Base-by-base conservation (phyloP, 129 eudicot genomes). In the Kitagawia praeruptora region DNA sequence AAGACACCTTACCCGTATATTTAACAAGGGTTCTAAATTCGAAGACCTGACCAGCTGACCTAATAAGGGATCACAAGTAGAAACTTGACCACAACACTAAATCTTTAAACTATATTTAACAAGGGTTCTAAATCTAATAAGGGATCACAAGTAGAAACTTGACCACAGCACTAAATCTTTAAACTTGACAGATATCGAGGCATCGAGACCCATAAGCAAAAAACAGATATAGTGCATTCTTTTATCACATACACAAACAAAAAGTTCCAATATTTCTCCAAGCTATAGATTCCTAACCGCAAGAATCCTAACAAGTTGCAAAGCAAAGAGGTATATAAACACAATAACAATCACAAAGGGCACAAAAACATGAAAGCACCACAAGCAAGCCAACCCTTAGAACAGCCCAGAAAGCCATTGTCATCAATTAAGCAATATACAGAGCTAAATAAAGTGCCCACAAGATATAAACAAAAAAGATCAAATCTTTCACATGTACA, bases 401-500 rank as follows among this genome's bases (percentile, higher is more conserved):
- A 77, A 48, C 25, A 38, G 48, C 51, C 70, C 6, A 12, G 39
- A 21, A 79, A 61, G 4, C 19, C 74, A 71, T 53, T 19, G 25
- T 18, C 19, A 46, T 11, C n/a, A 37, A 18, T 23, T 8, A 31
- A n/a, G 23, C 16, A 40, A 63, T 0, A 44, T 34, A 38, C 51
- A 71, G 48, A 41, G 11, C 73, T 8, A 77, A 23, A 27, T 72
- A 45, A 53, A 77, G 47, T 31, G 6, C 15, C 63, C 44, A 63
- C 49, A 53, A 77, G 13, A 56, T 14, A 47, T 18, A 9, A 41
- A 27, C 7, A 21, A 42, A 74, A 64, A 72, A 72, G 47, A 63
- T 64, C 48, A 47, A 79, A 78, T 58, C 47, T 78, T 83, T 64
- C 19, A n/a, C 21, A 42, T 10, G 28, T 15, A 73, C 31, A 78